phyloP scores from a whole-genome alignment of 2,329 filamentous ascomycete species.

The Trichoderma koningiopsis region DNA sequence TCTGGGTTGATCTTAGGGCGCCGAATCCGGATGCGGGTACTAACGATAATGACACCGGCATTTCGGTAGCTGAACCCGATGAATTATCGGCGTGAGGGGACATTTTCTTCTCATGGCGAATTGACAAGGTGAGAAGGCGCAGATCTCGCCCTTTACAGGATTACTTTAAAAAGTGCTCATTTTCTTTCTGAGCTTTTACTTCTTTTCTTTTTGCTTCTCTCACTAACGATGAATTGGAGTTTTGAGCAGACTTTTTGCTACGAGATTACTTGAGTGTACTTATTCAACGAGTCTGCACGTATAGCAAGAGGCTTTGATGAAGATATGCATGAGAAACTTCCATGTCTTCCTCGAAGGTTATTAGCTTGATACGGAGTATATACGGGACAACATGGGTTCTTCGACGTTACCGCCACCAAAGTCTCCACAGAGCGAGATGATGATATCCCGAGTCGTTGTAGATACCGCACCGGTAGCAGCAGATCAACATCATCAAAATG shows the following conservation, averaged over 20 bases:
- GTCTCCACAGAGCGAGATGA: neutral
- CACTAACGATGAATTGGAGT: neutral
- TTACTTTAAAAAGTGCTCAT: neutral
- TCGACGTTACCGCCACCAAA: neutral
- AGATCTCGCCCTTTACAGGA: neutral
- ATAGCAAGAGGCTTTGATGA: neutral
- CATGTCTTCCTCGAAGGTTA: neutral
- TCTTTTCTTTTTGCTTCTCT: neutral
- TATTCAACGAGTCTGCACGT: neutral
- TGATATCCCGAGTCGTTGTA: neutral
- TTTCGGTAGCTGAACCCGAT: slow-evolving; percentile 8
- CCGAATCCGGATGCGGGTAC: slow-evolving; percentile 17
- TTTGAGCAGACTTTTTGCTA: neutral
- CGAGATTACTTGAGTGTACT: neutral
- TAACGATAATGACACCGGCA: slow-evolving; percentile 4
- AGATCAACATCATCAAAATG: neutral
- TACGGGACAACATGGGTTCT: neutral
- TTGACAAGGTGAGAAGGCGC: neutral
- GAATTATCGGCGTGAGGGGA: slow-evolving; percentile 2
- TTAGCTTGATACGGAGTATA: neutral
- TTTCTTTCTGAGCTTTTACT: no score
- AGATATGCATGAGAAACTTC: neutral
- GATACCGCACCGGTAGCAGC: neutral
- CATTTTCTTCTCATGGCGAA: neutral
- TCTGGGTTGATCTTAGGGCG: slow-evolving; percentile 4